These are phyloP conservation scores for Bolboschoenoplectus hybrid DNA, from an alignment of 202 grass and related monocot genomes.

Conservation along the genomic window DNA sequence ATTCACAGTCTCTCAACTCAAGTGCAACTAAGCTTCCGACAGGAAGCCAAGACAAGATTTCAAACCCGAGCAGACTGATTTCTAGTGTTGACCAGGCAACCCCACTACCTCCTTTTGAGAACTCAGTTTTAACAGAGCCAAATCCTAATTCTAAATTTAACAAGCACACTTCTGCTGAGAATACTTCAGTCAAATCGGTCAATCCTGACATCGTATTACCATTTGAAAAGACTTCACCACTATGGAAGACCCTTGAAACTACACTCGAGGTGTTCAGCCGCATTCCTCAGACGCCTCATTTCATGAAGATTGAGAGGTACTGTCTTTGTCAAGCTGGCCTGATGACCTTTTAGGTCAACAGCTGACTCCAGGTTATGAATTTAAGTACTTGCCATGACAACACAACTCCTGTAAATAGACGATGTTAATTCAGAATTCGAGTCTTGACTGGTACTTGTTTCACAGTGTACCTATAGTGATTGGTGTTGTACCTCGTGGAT, in stretches of 20 bases:
- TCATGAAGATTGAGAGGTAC: constrained; percentile 48
- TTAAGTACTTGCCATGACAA: neutral
- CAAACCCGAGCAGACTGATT: neutral
- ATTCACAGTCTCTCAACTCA: constrained; percentile 10
- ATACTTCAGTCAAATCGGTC: constrained; percentile 17
- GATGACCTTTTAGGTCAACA: neutral
- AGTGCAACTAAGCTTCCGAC: neutral
- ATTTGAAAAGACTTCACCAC: constrained; percentile 50
- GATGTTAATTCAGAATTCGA: neutral
- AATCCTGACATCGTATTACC: constrained; percentile 35
- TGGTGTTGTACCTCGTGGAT: neutral
- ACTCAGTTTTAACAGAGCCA: neutral
- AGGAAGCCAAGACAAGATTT: neutral
- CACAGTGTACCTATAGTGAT: neutral
- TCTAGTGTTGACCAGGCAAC: neutral
- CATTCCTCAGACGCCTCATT: constrained; percentile 58
- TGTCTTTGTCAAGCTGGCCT: constrained; percentile 3
- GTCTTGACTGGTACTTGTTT: neutral
- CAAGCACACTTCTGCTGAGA: constrained; percentile 28
- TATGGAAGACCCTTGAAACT: constrained; percentile 63
- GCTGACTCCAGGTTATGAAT: neutral
- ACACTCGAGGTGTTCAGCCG: constrained; percentile 57
- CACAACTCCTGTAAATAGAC: constrained; percentile 7
- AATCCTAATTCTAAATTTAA: constrained; percentile 2
- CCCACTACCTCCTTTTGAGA: neutral